Evolutionary conservation across 148 eudicot species (phyloP), one percentile per base, ranked within the genome.

Genomic region (Silene latifolia): DNA sequence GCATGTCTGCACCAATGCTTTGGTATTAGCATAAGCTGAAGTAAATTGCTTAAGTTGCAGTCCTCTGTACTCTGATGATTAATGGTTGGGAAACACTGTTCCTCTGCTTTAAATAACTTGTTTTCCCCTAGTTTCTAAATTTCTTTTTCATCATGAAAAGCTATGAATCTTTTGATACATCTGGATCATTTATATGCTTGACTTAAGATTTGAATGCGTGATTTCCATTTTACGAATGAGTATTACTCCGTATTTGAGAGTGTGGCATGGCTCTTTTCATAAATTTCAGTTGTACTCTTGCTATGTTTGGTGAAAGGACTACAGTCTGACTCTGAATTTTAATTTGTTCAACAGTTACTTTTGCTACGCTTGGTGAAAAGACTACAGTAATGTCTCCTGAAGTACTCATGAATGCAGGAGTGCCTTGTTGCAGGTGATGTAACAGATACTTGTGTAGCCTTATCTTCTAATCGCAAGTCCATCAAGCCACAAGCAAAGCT

Each of bases 371-470:
- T 72, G 97, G 96, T 56, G 92, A 95, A 88, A 95, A 92, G 86
- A 95, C 92, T 75, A 90, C 99, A 42, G 96, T 95, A 77, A 95
- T 95, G 97, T 92, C 99, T 42, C 99, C 99, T 9, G 97, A 95
- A 85, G 97, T 95, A 72, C 96, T 95, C 54, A 66, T 89, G 63
- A 82, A 74, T 66, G 91, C 97, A 29, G 99, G 99, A 72, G 88
- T 95, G 76, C 97, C 99, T 60, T 95, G 99, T 83, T 95, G 99
- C 98, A 95, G 99, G 99, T 95, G 72, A 85, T 64, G 15, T 39
- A 72, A 59, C 66, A 18, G 39, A 32, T 56, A 32, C 11, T 46
- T 46, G 19, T 63, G 47, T 53, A n/a, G 12, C 21, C 15, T 70
- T 14, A 70, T 48, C 39, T 23, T 23, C 25, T 42, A 60, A 29